These are phyloP conservation scores for Dovyalis caffra DNA, from an alignment of 345 rosid genomes.

Conservation along the genomic window DNA sequence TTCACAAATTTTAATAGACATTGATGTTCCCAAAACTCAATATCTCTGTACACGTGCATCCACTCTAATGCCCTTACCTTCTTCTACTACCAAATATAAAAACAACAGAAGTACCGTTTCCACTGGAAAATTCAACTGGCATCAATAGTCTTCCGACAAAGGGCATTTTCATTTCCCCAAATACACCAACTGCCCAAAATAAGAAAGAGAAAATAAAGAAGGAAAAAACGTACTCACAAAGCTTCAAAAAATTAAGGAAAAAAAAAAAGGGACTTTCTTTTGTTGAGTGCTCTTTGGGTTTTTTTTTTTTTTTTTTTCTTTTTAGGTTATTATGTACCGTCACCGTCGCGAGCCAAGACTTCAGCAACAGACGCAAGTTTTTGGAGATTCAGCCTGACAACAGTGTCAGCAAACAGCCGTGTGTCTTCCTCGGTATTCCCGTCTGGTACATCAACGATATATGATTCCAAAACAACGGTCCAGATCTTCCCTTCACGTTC, in stretches of 20 bases:
- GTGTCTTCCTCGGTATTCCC: constrained; percentile 96
- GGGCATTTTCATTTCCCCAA: constrained; percentile 15
- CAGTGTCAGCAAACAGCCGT: constrained; percentile 78
- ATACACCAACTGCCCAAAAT: neutral
- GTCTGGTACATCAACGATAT: constrained; percentile 85
- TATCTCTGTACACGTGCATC: constrained; percentile 19
- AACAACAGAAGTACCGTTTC: neutral
- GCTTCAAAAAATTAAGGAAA: neutral
- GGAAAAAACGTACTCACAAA: neutral
- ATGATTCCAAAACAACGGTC: constrained; percentile 79
- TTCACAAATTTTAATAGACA: neutral
- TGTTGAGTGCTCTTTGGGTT: neutral
- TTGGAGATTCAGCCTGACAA: constrained; percentile 79
- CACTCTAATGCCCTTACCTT: constrained; percentile 22
- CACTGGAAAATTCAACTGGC: neutral
- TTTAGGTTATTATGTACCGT: constrained; percentile 33
- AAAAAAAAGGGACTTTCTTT: neutral
- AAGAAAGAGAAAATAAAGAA: too few relatives aligned
- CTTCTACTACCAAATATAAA: constrained; percentile 3
- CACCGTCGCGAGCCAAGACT: constrained; percentile 48
- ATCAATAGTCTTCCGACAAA: constrained; percentile 3
- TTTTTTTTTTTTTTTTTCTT: neutral
- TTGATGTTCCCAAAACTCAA: neutral
- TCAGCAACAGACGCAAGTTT: constrained; percentile 73
- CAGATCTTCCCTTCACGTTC: constrained; percentile 47